Evolutionary conservation across 228 moss, liverwort and hornwort genomes (phyloP).

Genomic region (Sphagnum magellanicum): DNA sequence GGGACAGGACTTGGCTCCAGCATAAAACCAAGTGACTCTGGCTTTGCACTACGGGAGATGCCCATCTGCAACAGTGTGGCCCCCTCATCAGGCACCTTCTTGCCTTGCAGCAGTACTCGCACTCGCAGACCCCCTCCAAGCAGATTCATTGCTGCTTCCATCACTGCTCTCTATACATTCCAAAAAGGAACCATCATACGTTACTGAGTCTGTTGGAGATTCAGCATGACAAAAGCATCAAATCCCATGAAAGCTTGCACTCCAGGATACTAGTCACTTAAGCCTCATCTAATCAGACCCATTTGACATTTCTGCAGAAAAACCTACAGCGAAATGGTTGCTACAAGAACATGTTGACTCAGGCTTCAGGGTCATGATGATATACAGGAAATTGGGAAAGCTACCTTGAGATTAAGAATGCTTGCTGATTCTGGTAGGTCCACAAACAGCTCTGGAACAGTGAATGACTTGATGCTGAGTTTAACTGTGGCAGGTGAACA

Average conservation of each 20-base stretch:
- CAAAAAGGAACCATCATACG: not conserved
- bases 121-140: conserved; percentile 93
- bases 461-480: conserved; percentile 93
- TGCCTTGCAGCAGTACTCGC: conserved; percentile 92
- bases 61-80: conserved; percentile 89
- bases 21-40: conserved; percentile 93
- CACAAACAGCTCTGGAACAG: conserved; percentile 90
- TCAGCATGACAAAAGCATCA: no score
- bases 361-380: no score
- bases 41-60: conserved; percentile 75
- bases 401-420: conserved; percentile 88
- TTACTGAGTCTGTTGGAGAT: not conserved
- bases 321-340: no score
- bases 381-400: not conserved
- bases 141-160: conserved; percentile 99
- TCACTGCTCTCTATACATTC: conserved; percentile 72
- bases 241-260: no score
- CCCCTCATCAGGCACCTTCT: conserved; percentile 87
- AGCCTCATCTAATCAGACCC: no score
- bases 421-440: conserved; percentile 92
- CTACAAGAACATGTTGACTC: not conserved
- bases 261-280: no score
- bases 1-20: conserved; percentile 89
- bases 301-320: no score
- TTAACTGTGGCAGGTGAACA: conserved; percentile 59